These are phyloP conservation scores for Auxenochlorella pyrenoidosa DNA, from an alignment of 139 green algal species.

Conservation along the genomic window DNA sequence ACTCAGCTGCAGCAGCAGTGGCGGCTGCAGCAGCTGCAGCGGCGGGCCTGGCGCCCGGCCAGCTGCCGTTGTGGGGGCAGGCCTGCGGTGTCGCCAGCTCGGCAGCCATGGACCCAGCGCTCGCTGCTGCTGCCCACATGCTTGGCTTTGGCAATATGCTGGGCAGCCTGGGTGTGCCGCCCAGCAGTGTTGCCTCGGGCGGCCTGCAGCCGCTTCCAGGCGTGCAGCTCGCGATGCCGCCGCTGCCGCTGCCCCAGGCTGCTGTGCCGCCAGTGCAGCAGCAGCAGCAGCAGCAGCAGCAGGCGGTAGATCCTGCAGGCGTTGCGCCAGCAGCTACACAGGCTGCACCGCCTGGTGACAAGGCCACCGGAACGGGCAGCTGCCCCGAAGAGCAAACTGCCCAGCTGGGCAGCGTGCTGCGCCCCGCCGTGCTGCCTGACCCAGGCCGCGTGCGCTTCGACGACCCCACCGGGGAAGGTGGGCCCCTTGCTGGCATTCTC, in stretches of 20 bases:
- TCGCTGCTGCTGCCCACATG: not conserved
- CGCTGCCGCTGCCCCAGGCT: not conserved
- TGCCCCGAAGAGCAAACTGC: not conserved
- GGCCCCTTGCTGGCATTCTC: too few relatives aligned
- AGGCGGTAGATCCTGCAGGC: not conserved
- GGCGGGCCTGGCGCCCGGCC: not conserved
- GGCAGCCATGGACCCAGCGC: not conserved
- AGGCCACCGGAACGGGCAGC: not conserved
- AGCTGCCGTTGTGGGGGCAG: not conserved
- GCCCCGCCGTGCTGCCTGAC: not conserved
- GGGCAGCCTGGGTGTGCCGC: not conserved
- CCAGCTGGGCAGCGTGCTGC: not conserved
- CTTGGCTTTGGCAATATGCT: not conserved
- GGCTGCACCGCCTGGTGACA: not conserved
- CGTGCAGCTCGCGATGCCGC: not conserved
- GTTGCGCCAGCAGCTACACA: not conserved
- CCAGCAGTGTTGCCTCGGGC: not conserved
- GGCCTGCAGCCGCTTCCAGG: not conserved
- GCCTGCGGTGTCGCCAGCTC: not conserved
- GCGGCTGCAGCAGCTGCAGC: not conserved
- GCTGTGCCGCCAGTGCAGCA: not conserved
- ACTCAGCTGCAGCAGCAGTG: not conserved
- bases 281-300: not conserved
- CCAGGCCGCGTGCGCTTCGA: not conserved
- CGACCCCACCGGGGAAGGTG: not conserved